These are phyloP conservation scores for Geranomyces variabilis DNA, from an alignment of 192 early-diverging fungal species.

Conservation along the genomic window DNA sequence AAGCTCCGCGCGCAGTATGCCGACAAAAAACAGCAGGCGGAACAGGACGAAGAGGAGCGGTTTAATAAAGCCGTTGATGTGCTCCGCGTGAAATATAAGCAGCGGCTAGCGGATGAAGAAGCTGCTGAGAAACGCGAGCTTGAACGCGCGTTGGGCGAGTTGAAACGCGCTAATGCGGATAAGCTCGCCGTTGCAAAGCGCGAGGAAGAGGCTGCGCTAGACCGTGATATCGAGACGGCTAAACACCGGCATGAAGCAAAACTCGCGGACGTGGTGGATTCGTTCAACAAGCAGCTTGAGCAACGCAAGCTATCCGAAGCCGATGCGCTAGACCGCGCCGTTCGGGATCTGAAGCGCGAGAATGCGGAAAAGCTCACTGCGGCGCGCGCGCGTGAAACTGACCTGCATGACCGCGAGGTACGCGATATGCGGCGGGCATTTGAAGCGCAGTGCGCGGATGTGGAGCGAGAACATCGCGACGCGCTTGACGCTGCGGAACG, in stretches of 20 bases:
- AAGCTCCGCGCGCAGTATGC: neutral
- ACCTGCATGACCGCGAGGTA: slow-evolving; percentile 2
- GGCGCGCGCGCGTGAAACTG: neutral
- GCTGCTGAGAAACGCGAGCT: slow-evolving; percentile 16
- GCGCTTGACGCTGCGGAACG: slow-evolving; percentile 2
- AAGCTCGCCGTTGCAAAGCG: neutral
- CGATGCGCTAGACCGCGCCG: neutral
- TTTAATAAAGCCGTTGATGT: neutral
- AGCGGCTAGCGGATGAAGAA: neutral
- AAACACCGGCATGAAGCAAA: slow-evolving; percentile 1
- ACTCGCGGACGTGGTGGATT: neutral
- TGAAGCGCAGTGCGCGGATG: neutral
- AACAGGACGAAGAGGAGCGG: neutral
- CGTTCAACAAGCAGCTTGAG: neutral
- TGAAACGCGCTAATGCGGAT: neutral
- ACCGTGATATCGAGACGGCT: slow-evolving; percentile 16
- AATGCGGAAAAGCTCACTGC: slow-evolving; percentile 20
- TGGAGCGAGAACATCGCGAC: slow-evolving; percentile 5
- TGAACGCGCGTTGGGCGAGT: neutral
- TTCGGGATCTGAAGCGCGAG: neutral
- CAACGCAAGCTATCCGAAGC: neutral
- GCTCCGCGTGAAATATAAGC: neutral
- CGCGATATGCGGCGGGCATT: slow-evolving; percentile 5
- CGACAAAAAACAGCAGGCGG: neutral
- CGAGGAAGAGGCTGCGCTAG: neutral